Evolutionary conservation across 371 early-diverging fungal species (phyloP).

Genomic region (Syncephalastrum contaminatum): DNA sequence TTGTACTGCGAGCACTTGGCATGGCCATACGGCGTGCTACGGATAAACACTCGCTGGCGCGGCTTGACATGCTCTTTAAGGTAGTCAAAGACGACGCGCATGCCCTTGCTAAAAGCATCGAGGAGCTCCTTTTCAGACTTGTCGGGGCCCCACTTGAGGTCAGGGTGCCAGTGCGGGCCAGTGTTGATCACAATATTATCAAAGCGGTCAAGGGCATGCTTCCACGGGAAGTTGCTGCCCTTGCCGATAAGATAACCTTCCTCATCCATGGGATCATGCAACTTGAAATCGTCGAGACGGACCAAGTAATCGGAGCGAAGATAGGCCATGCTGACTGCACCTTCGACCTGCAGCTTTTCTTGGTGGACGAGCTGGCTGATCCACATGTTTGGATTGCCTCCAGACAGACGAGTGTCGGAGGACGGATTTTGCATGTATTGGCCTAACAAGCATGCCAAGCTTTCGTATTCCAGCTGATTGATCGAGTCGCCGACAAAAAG

Average conservation of each 20-base stretch:
- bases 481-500: conserved; percentile 49
- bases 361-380: conserved; percentile 21
- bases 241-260: conserved; percentile 36
- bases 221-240: conserved; percentile 49
- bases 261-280: conserved; percentile 35
- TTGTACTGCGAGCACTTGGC: conserved; percentile 37
- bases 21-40: conserved; percentile 51
- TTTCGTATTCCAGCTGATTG: conserved; percentile 48
- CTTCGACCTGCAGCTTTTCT: conserved; percentile 13
- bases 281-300: conserved; percentile 41
- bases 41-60: conserved; percentile 41
- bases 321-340: conserved; percentile 34
- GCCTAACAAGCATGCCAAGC: conserved; percentile 39
- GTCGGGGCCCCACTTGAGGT: conserved; percentile 35
- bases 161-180: conserved; percentile 48
- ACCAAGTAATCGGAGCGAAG: conserved; percentile 45
- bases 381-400: conserved; percentile 31
- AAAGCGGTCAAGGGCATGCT: conserved; percentile 37
- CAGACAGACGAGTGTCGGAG: conserved; percentile 21
- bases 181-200: conserved; percentile 46
- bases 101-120: conserved; percentile 33
- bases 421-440: conserved; percentile 17
- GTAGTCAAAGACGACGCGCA: conserved; percentile 27
- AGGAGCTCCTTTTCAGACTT: conserved; percentile 33
- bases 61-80: conserved; percentile 23